Percentiles rank a stretch among this genome's conserved stretches.
These are phyloP conservation scores for Lactarius sp. DNA, from an alignment of 768 basidiomycete genomes.

Conservation along the genomic window DNA sequence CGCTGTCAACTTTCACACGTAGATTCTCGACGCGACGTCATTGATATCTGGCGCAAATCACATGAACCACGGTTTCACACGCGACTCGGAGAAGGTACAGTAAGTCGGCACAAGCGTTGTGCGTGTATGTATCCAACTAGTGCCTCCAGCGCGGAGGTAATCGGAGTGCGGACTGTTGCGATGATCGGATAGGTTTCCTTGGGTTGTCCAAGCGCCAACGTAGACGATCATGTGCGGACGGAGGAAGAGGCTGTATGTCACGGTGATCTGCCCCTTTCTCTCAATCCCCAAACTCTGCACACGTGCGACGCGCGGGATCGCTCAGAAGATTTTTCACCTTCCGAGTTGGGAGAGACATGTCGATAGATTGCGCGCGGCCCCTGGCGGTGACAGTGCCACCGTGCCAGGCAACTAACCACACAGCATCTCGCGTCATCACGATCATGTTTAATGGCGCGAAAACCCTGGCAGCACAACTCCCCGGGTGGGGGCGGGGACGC, in stretches of 20 bases:
- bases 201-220: neutral
- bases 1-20: neutral
- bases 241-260: neutral
- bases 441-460: too few relatives aligned
- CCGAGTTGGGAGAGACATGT: neutral
- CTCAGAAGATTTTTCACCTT: neutral
- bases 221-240: too few relatives aligned
- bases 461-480: too few relatives aligned
- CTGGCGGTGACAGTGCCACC: too few relatives aligned
- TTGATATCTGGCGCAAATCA: neutral
- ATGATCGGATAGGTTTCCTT: neutral
- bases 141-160: neutral
- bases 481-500: too few relatives aligned
- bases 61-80: neutral
- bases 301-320: conserved; percentile 2
- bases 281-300: neutral
- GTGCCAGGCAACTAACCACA: too few relatives aligned
- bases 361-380: too few relatives aligned
- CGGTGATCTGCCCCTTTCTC: neutral
- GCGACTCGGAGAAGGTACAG: neutral
- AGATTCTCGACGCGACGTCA: neutral
- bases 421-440: too few relatives aligned
- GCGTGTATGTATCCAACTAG: neutral
- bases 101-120: neutral
- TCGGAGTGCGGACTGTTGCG: neutral